phyloP scores from a whole-genome alignment of 441 rosid genomes.

The Flueggea neowawraea region DNA sequence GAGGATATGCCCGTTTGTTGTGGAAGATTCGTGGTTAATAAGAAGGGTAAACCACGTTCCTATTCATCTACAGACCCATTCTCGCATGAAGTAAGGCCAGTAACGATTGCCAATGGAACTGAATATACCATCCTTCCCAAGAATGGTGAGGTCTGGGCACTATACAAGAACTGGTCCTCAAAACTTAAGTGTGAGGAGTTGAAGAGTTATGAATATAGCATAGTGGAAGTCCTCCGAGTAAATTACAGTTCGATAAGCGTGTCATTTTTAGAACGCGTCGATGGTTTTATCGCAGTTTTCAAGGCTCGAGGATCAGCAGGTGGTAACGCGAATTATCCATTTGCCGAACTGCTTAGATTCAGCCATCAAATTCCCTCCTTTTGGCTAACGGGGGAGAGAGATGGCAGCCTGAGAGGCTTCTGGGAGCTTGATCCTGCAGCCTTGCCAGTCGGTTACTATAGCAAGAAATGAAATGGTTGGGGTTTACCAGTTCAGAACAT shows the following conservation, averaged over 20 bases:
- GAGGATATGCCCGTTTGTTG: constrained; percentile 51
- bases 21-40: constrained; percentile 51
- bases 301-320: constrained; percentile 24
- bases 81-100: constrained; percentile 53
- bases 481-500: no score
- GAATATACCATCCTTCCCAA: constrained; percentile 46
- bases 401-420: constrained; percentile 58
- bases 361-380: constrained; percentile 77
- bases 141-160: constrained; percentile 75
- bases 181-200: constrained; percentile 38
- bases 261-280: constrained; percentile 46
- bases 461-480: no score
- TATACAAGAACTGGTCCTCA: constrained; percentile 62
- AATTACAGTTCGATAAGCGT: constrained; percentile 30
- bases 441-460: constrained; percentile 26
- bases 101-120: constrained; percentile 12
- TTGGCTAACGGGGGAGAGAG: constrained; percentile 48
- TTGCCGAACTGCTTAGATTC: constrained; percentile 53
- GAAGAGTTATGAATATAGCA: constrained; percentile 53
- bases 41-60: constrained; percentile 12
- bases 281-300: constrained; percentile 61
- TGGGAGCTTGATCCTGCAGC: constrained; percentile 71
- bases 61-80: constrained; percentile 32
- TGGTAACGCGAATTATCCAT: constrained; percentile 18
- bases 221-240: constrained; percentile 62